Evolutionary conservation across 2,329 filamentous ascomycete genomes (phyloP).

Genomic region (Ophiostoma sp.): DNA sequence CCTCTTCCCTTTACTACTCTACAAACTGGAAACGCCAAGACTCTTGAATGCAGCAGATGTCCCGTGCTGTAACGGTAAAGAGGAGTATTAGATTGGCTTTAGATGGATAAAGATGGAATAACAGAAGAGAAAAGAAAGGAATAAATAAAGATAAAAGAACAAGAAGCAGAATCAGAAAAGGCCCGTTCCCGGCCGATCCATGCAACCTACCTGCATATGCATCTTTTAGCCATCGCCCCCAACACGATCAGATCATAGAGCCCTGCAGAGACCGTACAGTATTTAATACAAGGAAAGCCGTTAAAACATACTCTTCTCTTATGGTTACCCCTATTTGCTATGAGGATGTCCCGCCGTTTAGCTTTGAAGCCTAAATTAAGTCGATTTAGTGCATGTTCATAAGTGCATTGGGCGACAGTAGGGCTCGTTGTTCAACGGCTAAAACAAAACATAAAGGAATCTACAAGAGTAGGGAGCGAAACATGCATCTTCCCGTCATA

Average conservation of each 20-base stretch:
- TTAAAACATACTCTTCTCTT: neutral
- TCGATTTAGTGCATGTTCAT: neutral
- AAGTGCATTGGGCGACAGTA: neutral
- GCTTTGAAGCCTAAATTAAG: constrained; percentile 8
- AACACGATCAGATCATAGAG: neutral
- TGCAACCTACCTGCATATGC: constrained; percentile 4
- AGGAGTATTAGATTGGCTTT: neutral
- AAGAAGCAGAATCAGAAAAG: neutral
- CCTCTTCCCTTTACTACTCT: neutral
- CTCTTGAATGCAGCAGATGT: neutral
- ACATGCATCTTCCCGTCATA: too few relatives aligned
- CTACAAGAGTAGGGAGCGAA: neutral
- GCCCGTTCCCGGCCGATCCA: neutral
- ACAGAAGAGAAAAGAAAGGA: neutral
- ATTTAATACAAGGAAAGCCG: too few relatives aligned
- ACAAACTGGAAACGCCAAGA: constrained; percentile 5
- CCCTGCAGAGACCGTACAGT: neutral
- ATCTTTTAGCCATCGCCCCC: constrained; percentile 1
- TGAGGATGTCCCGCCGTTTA: neutral
- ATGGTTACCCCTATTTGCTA: neutral
- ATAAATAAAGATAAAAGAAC: neutral
- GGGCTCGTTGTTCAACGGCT: neutral
- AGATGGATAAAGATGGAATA: neutral
- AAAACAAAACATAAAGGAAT: neutral
- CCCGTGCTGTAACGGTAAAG: constrained; percentile 8